phyloP scores from a whole-genome alignment of 306 rosid species.

The Vigna radiata region DNA sequence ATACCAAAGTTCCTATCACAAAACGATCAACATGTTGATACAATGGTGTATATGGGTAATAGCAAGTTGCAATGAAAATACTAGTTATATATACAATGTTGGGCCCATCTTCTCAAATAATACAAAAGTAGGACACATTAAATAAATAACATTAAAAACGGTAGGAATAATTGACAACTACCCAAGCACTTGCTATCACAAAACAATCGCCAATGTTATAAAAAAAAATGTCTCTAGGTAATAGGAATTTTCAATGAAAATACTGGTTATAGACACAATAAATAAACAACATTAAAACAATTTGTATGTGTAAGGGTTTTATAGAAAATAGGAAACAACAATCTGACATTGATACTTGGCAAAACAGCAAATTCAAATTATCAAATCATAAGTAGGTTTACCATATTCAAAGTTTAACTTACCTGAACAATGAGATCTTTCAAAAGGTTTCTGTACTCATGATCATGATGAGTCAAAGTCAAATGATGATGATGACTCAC shows the following conservation, averaged over 20 bases:
- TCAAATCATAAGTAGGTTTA: not conserved
- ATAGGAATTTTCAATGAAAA: too few relatives aligned
- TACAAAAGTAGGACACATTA: not conserved
- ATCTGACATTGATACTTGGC: not conserved
- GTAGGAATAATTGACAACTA: not conserved
- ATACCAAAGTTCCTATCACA: too few relatives aligned
- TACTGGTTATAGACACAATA: not conserved
- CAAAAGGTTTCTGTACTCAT: slow-evolving; percentile 64
- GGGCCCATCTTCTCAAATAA: not conserved
- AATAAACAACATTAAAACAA: not conserved
- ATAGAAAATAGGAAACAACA: not conserved
- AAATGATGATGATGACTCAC: slow-evolving; percentile 65
- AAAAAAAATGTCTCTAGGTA: too few relatives aligned
- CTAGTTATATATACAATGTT: not conserved
- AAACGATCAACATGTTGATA: not conserved
- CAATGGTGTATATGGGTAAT: not conserved
- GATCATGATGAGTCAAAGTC: slow-evolving; percentile 63
- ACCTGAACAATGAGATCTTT: slow-evolving; percentile 94
- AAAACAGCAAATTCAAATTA: not conserved
- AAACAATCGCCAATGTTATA: too few relatives aligned
- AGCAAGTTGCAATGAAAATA: slow-evolving; percentile 19
- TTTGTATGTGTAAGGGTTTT: not conserved
- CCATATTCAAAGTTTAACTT: slow-evolving; percentile 26
- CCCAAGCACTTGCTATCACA: too few relatives aligned
- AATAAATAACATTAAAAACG: not conserved